Conservation (phyloP, 805 yeast species). For the Schwanniomyces occidentalis region DNA sequence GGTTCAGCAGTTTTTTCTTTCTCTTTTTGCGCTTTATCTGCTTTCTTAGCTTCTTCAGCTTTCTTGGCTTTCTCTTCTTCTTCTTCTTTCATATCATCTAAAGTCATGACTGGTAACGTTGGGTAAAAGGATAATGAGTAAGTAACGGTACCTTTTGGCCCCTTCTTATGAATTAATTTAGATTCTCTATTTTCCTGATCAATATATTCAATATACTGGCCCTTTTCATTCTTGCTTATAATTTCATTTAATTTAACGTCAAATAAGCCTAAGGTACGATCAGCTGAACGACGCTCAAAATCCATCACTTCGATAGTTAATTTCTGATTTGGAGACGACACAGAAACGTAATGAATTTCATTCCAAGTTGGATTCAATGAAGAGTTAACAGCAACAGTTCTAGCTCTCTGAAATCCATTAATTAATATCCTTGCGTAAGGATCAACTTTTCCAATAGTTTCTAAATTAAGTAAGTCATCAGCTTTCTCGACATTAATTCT, state of each 20-base stretch:
- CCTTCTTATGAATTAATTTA: conserved; percentile 68
- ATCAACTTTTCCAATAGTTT: conserved; percentile 86
- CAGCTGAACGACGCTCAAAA: conserved; percentile 73
- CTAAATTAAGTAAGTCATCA: conserved; percentile 76
- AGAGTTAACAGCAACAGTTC: conserved; percentile 69
- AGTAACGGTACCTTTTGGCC: conserved; percentile 78
- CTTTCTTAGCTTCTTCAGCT: conserved; percentile 34
- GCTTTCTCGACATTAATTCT: conserved; percentile 74
- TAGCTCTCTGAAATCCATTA: conserved; percentile 71
- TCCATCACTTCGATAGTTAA: conserved; percentile 91
- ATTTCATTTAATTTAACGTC: conserved; percentile 66
- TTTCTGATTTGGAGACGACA: conserved; percentile 79
- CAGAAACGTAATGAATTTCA: conserved; percentile 77
- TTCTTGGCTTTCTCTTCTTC: conserved; percentile 37
- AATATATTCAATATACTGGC: conserved; percentile 55
- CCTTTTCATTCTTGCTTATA: conserved; percentile 67
- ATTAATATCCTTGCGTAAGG: conserved; percentile 83
- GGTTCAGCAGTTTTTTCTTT: conserved; percentile 30
- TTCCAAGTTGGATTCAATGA: conserved; percentile 83
- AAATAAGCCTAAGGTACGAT: conserved; percentile 84
- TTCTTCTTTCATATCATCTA: conserved; percentile 67
- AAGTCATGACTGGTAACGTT: conserved; percentile 70
- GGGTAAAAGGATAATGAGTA: conserved; percentile 86
- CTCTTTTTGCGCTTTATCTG: conserved; percentile 26
- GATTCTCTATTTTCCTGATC: conserved; percentile 59